These are phyloP conservation scores for Stachybotrys chartarum DNA, from an alignment of 2,329 filamentous ascomycete genomes.

Conservation along the genomic window DNA sequence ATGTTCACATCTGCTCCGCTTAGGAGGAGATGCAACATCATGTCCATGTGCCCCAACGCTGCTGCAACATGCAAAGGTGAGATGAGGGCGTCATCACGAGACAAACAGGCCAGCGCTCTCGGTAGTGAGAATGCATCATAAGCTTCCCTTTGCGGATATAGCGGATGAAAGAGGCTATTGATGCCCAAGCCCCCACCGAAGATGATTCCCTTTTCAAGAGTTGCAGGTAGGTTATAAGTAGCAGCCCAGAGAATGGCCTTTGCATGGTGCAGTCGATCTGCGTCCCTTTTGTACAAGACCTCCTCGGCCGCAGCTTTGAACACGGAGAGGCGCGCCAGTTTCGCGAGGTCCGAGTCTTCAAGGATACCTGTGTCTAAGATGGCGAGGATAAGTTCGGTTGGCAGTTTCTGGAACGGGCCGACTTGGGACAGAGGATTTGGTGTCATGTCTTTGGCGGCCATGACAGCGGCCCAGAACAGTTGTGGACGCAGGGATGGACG, in stretches of 20 bases:
- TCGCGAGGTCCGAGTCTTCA: neutral
- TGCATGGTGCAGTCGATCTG: neutral
- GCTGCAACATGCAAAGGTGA: neutral
- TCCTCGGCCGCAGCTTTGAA: neutral
- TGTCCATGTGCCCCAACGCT: neutral
- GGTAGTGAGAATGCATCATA: too few species aligned
- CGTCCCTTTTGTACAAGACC: neutral
- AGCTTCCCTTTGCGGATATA: too few species aligned
- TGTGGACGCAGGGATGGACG: too few species aligned
- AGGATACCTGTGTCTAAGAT: neutral
- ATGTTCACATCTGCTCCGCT: too few species aligned
- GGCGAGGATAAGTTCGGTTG: neutral
- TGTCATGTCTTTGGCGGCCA: too few species aligned
- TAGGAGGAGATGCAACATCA: neutral
- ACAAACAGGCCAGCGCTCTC: too few species aligned
- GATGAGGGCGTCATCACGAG: neutral
- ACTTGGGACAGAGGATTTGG: too few species aligned
- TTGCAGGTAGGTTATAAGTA: neutral
- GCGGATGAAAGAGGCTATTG: neutral
- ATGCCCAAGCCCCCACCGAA: neutral
- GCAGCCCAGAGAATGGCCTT: neutral
- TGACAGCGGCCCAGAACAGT: too few species aligned
- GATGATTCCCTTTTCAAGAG: neutral
- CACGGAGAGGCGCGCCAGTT: neutral
- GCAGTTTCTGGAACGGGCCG: neutral